Base-by-base conservation (phyloP, 2,329 filamentous ascomycete species). In the Ceratocystis huliohia region DNA sequence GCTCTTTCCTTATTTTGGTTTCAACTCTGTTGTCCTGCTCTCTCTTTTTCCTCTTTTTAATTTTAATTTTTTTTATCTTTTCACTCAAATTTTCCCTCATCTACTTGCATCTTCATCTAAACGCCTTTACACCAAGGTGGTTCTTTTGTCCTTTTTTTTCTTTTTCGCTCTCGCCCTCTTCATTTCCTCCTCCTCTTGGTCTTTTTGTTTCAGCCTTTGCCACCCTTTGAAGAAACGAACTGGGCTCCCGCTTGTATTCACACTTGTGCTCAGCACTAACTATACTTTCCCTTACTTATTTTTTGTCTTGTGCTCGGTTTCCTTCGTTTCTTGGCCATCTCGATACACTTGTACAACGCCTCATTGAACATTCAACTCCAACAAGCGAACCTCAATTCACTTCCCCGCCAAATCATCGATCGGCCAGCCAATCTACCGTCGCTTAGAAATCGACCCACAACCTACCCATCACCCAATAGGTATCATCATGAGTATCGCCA, bases 401-500 rank as follows among this genome's bases (percentile, higher is more conserved):
- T 15, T 30, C 30, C 33, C 17, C 56, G 3, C n/a, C 17, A 25
- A n/a, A 41, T 41, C 56, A 30, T 37, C 56, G 56, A 37, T 37
- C 56, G 33, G 56, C 15, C 56, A 2, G 25, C 33, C 17, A 59
- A 59, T 59, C 30, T 41, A 4, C 37, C 25, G 5, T 20, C 56
- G 30, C 56, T 59, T 37, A 10, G 56, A 59, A 59, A 59, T 59
- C 56, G 56, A 59, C 56, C 56, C 56, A 59, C 56, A 59, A n/a
- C 5, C 56, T 15, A 59, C 28, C 37, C 25, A 33, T 59, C 15
- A 20, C n/a, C 48, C n/a, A 15, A 6, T 17, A 25, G 48, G 48
- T n/a, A 57, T 57, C 28, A 10, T 57, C 6, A 59, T 59, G 25
- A 59, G 20, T 20, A 59, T 59, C 56, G 56, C 56, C 56, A 59